Conservation (phyloP, 306 rosid species). For the Cucumis hystrix region DNA sequence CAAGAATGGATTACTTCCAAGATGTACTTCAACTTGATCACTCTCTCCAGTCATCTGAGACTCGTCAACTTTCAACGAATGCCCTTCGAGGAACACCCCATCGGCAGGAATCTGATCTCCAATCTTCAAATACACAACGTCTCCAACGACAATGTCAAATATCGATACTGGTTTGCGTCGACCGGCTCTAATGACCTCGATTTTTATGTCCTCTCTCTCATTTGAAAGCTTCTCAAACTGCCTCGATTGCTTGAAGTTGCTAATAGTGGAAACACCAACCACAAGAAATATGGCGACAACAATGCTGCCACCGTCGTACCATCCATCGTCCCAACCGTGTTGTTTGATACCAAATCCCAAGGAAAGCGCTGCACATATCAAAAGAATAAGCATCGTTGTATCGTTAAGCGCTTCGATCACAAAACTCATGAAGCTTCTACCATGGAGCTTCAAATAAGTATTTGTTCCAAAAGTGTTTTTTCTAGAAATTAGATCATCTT, state of each 20-base stretch:
- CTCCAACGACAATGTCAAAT: conserved; percentile 11
- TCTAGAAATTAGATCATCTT: neutral
- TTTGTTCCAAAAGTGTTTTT: neutral
- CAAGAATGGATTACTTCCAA: conserved; percentile 5
- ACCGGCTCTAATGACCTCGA: conserved; percentile 11
- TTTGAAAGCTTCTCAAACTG: conserved; percentile 15
- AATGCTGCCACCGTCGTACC: conserved; percentile 21
- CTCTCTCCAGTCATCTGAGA: conserved; percentile 21
- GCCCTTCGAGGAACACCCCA: conserved; percentile 13
- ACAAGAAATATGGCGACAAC: conserved; percentile 7
- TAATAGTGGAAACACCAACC: conserved; percentile 1
- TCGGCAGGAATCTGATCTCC: conserved; percentile 17
- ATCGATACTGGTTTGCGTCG: conserved; percentile 4
- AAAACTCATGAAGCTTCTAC: conserved; percentile 1
- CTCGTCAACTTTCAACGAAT: conserved; percentile 14
- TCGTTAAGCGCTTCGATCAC: conserved; percentile 11
- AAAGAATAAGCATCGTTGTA: conserved; percentile 4
- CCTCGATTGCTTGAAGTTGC: conserved; percentile 14
- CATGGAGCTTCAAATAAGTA: neutral
- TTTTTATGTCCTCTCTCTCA: neutral
- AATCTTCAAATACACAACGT: conserved; percentile 11
- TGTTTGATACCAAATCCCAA: conserved; percentile 14
- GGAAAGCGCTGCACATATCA: conserved; percentile 9
- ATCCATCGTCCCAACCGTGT: conserved; percentile 13
- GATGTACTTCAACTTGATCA: conserved; percentile 1